Base-by-base conservation (phyloP, 1,284 basidiomycete species). In the Ceratobasidium sp. region DNA sequence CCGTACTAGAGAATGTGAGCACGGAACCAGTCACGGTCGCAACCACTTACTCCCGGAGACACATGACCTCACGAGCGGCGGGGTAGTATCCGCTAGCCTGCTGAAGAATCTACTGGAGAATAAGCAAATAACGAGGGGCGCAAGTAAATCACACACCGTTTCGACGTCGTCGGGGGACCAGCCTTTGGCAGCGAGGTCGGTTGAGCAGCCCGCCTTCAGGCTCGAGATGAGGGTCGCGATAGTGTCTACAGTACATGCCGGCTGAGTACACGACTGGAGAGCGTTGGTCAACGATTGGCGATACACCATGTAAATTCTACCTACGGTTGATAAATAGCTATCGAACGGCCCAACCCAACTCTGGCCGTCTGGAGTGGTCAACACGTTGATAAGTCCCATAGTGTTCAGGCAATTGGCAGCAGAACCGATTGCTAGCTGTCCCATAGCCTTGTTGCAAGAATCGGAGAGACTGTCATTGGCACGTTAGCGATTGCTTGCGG, bases 341-440 rank as follows among this genome's bases (percentile, higher is more conserved):
- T 62, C 45, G 20, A 35, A 62, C 15, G 58, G 31, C 2, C 15
- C 27, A 6, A 62, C 45, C 43, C 45, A 62, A 27, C 58, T 62
- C n/a, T 62, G 58, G n/a, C 43, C 58, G n/a, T 31, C 35, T 1
- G 58, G 45, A 2, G 58, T 62, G 20, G 58, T 62, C 6, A 62
- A 20, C 15, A 62, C 45, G 45, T 62, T 62, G n/a, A 62, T 29
- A 1, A 62, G 29, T 5, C 58, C 58, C 12, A 38, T n/a, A 3
- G 58, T 50, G 42, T 62, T 62, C 43, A 62, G 58, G n/a, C 58
- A 62, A 22, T 34, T 50, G 3, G 25, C 58, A 1, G 58, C 58
- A 1, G 58, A 45, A 1, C 40, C 42, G n/a, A 35, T 25, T n/a
- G 40, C 13, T n/a, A 50, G 1, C 29, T 64, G 60, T 8, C 60